phyloP scores from a whole-genome alignment of 345 rosid genomes.

The Noccaea bulbosa region DNA sequence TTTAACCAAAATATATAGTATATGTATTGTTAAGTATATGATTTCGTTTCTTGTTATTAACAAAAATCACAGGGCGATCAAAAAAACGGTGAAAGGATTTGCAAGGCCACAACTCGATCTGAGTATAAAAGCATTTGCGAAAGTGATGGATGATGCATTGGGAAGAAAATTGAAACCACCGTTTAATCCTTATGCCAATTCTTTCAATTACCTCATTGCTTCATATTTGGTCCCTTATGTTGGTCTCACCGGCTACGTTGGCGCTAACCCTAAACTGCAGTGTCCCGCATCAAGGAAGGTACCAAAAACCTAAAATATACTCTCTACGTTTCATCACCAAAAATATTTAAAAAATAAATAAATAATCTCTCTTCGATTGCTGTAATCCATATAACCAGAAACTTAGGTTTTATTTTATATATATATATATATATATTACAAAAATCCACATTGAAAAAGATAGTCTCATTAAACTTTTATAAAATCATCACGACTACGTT shows the following conservation, averaged over 20 bases:
- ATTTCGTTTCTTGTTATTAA: constrained; percentile 6
- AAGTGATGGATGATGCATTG: constrained; percentile 57
- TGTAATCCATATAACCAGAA: constrained; percentile 1
- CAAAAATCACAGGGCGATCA: constrained; percentile 58
- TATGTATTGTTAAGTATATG: neutral
- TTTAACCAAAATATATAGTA: neutral
- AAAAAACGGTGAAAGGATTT: constrained; percentile 66
- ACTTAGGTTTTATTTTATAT: neutral
- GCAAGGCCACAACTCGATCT: constrained; percentile 80
- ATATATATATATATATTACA: neutral
- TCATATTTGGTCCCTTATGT: constrained; percentile 81
- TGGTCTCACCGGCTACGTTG: constrained; percentile 83
- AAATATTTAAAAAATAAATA: no score
- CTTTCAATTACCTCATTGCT: constrained; percentile 66
- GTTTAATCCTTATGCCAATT: constrained; percentile 68
- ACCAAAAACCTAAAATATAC: neutral
- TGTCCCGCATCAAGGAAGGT: constrained; percentile 59
- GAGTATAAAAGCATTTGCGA: constrained; percentile 60
- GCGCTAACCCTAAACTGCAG: constrained; percentile 65
- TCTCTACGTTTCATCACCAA: no score
- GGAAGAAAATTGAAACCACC: constrained; percentile 60
- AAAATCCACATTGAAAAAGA: neutral
- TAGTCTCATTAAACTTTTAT: neutral
- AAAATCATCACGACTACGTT: constrained; percentile 11
- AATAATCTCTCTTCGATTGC: neutral